These are phyloP conservation scores for Lathyrus tuberosus DNA, from an alignment of 306 rosid genomes.

Conservation along the genomic window DNA sequence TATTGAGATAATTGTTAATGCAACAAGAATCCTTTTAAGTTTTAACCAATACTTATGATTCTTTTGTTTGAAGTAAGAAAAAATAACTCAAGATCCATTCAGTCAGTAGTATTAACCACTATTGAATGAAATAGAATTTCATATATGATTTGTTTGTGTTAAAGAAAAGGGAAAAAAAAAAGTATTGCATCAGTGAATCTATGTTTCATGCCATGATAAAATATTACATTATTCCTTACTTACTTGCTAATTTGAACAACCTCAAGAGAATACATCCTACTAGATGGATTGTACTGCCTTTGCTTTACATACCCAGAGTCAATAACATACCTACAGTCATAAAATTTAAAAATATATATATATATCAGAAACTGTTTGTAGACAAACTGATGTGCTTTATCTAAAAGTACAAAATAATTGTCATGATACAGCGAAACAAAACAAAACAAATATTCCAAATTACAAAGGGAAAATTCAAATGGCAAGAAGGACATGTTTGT, in stretches of 20 bases:
- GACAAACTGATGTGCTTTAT: conserved; percentile 30
- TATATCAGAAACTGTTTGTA: conserved; percentile 27
- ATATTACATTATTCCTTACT: conserved; percentile 36
- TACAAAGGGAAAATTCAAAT: conserved; percentile 32
- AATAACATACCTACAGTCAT: conserved; percentile 75
- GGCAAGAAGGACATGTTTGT: neutral
- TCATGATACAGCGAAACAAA: conserved; percentile 3
- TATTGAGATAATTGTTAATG: conserved; percentile 8
- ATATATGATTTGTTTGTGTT: conserved; percentile 10
- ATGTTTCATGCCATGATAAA: conserved; percentile 30
- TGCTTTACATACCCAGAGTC: conserved; percentile 99
- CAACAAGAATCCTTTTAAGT: conserved; percentile 26
- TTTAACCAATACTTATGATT: neutral
- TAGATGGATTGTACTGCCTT: conserved; percentile 89
- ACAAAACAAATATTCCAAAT: conserved; percentile 27
- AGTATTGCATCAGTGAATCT: conserved; percentile 24
- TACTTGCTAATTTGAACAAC: conserved; percentile 99
- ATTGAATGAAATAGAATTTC: neutral
- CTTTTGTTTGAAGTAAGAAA: conserved; percentile 2
- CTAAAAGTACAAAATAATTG: conserved; percentile 22
- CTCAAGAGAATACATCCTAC: conserved; percentile 96
- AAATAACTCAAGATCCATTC: conserved; percentile 17
- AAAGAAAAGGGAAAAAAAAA: neutral
- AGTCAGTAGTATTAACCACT: conserved; percentile 6
- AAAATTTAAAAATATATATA: conserved; percentile 20